Base-by-base conservation (phyloP, 805 yeast species). In the Kodamaea nitidulidarum region DNA sequence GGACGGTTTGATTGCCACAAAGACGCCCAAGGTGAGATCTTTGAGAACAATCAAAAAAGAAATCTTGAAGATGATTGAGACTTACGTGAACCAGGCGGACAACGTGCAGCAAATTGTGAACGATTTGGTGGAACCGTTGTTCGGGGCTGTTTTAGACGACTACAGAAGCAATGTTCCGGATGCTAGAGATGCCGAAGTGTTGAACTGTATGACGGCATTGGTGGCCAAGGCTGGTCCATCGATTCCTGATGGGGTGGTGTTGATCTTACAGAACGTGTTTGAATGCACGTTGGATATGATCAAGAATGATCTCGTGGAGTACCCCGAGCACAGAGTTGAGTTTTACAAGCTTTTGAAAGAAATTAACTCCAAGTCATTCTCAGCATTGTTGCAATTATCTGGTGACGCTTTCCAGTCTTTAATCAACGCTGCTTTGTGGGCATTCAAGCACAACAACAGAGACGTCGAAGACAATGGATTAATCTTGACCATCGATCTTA, bases 321-420 rank as follows among this genome's bases (percentile, higher is more conserved):
- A 87, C 61, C 98, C 98, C 9, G 98, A 93, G 61, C 97, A 91
- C 67, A 80, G 99, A 56, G 95, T 91, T 41, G 98, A 90, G 59
- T 93, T 93, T 61, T 93, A 91, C 70, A 85, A 84, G 65, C 72
- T 93, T 39, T 73, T 93, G 57, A 82, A 90, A 52, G 95, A 86
- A 43, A 91, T 93, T 55, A 84, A 93, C 61, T 63, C 80, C 50
- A 83, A 84, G 56, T 81, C 93, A 12, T 93, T 93, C 73, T 75
- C 78, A 42, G 95, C 97, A 1, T 73, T 93, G 49, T 71, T 88
- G 44, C 85, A 88, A 60, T 75, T 93, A 47, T 95, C 97, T 7
- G 91, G 95, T 3, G 88, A 80, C 46, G 95, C 95, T 16, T 91
- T 93, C 75, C 88, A 85, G 56, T 76, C 88, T 43, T 83, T 93